Conservation (phyloP, 495 filamentous ascomycete species). For the Cudoniella acicularis region DNA sequence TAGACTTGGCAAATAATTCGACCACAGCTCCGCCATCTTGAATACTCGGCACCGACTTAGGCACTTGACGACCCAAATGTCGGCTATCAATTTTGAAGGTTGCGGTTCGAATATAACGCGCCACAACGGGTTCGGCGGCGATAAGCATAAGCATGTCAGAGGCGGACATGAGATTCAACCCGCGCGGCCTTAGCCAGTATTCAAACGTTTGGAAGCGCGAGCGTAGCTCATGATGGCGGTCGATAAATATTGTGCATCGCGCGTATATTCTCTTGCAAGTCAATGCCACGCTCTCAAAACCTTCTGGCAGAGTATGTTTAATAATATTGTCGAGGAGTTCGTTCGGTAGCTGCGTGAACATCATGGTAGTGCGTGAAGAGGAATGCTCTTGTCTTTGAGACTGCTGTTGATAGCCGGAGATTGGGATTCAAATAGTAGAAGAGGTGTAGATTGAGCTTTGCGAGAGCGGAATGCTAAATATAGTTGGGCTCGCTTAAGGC, state of each 20-base stretch:
- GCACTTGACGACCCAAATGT: slow-evolving; percentile 4
- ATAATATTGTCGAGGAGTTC: slow-evolving; percentile 32
- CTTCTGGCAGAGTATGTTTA: slow-evolving; percentile 32
- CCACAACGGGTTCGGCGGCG: slow-evolving; percentile 33
- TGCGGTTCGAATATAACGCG: slow-evolving; percentile 32
- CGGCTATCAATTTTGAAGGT: slow-evolving; percentile 28
- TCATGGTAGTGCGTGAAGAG: slow-evolving; percentile 1
- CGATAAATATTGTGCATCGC: slow-evolving; percentile 24
- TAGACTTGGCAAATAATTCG: slow-evolving; percentile 29
- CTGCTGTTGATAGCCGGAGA: too few relatives aligned
- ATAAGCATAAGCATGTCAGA: slow-evolving; percentile 31
- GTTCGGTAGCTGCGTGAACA: slow-evolving; percentile 20
- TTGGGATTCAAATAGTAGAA: background rate
- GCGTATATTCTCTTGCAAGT: slow-evolving; percentile 29
- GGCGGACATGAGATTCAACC: slow-evolving; percentile 20
- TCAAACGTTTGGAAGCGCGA: slow-evolving; percentile 30
- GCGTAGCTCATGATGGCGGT: slow-evolving; percentile 32
- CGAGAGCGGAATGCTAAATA: too few relatives aligned
- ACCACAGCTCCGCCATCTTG: slow-evolving; percentile 26
- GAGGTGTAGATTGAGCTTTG: too few relatives aligned
- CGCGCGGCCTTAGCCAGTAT: slow-evolving; percentile 21
- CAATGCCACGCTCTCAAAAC: slow-evolving; percentile 37
- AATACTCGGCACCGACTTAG: slow-evolving; percentile 10
- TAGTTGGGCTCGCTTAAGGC: too few relatives aligned
- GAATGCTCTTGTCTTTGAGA: background rate